phyloP scores from a whole-genome alignment of 345 rosid species.

The Eucalyptus curtisii region DNA sequence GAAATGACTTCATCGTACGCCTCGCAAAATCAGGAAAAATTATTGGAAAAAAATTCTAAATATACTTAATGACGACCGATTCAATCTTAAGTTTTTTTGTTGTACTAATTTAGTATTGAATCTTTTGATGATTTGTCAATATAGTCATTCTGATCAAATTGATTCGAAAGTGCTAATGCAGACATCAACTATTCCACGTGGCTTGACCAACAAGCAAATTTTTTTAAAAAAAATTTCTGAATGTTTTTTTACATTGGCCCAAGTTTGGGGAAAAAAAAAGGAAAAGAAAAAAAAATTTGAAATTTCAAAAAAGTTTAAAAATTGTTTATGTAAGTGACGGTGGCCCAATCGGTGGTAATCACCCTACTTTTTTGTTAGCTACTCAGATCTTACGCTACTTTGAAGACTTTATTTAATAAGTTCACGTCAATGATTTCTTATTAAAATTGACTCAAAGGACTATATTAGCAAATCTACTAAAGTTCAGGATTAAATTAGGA shows the following conservation, averaged over 20 bases:
- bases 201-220: not conserved
- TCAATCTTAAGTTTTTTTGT: not conserved
- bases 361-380: no score
- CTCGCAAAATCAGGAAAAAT: not conserved
- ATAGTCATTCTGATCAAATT: no score
- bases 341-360: no score
- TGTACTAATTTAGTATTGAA: no score
- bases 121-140: no score
- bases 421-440: fast-evolving
- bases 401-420: no score
- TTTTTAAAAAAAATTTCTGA: no score
- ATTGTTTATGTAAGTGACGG: fast-evolving
- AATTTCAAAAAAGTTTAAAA: no score
- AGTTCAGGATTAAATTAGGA: not conserved
- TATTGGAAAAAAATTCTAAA: no score
- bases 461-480: not conserved
- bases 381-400: no score
- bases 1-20: not conserved
- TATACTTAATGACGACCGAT: no score
- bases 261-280: not conserved
- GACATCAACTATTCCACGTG: fast-evolving
- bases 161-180: fast-evolving
- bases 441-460: not conserved
- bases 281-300: fast-evolving
- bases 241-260: not conserved